Evolutionary conservation across 2,329 filamentous ascomycete species (phyloP), one percentile per base, ranked within the genome.

Genomic region (Diplodia mutila): DNA sequence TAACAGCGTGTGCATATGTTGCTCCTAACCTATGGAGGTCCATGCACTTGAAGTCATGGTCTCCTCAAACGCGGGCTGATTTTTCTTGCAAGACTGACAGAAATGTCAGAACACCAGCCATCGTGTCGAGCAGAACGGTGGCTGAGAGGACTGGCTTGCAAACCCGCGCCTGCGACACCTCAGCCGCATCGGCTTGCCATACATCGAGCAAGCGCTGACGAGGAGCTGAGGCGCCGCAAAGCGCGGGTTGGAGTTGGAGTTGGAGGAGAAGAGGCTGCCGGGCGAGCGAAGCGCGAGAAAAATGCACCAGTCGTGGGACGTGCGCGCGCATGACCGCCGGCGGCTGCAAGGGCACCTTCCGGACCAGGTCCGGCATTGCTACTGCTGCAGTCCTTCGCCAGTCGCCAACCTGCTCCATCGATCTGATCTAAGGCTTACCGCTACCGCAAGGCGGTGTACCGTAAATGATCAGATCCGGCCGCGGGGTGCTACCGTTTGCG

Each of bases 91-190:
- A 76, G 70, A 67, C 23, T 54, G 46, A 57, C 53, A 51, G 21
- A 37, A 23, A 51, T 51, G 46, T 63, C 59, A 66, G 63, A 46
- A 66, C 64, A 66, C 64, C 64, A 59, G 53, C 16, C 64, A 59
- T 39, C 42, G 25, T 57, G 49, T 51, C 29, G 64, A 37, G 64
- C 34, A 53, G 55, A 48, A 59, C 37, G 59, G 46, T 69, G 71
- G 59, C 75, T 73, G 76, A 71, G 76, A 78, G 76, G 75, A 77
- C 75, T 77, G 74, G 71, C 74, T 77, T 77, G 75, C 75, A 63
- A 69, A 11, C 14, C 12, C 46, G 16, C 12, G 1, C 14, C 25
- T 57, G 57, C n/a, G 49, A 49, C 48, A 32, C 57, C 32, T 55
- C 46, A 42, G 37, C 48, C 42, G 27, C 37, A 16, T 11, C 9